Evolutionary conservation across 805 yeast genomes (phyloP), one percentile per base, ranked within the genome.

Genomic region (Wickerhamiella occidentalis): DNA sequence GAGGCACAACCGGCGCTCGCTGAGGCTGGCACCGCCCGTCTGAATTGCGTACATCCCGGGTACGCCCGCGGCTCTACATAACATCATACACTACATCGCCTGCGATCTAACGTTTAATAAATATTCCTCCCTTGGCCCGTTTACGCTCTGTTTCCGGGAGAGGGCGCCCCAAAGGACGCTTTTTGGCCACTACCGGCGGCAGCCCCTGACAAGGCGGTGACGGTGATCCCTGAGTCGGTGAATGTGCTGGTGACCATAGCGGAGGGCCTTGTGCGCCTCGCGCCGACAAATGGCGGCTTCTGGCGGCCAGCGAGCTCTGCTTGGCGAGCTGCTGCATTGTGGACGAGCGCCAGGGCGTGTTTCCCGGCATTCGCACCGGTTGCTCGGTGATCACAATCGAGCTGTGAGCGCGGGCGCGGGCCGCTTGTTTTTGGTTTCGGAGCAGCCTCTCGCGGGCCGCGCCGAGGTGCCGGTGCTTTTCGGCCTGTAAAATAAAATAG

Each of bases 401-500:
- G 8, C 58, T 25, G 8, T 59, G 56, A n/a, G 53, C 60, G 38
- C 58, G 58, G 37, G 58, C 61, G 45, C 54, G 30, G 22, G 56
- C 53, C 51, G 54, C 51, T 53, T 58, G 57, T 29, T 55, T 53
- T 54, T 63, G 63, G 38, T 58, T 58, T 19, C 54, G 55, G 6
- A 61, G 54, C 21, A 65, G 56, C 26, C 69, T 53, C 19, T 64
- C 64, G 47, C 74, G 69, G 46, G 72, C 75, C 9, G 68, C 66
- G 42, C 69, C 70, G 50, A 72, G 55, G 52, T 68, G 75, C 2
- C 69, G 70, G 47, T 74, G 70, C 45, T 71, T 76, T 49, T 70
- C 52, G 55, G 64, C 52, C 18, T 52, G 47, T 50, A 62, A 54
- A 47, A 47, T 21, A 29, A 43, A 33, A 43, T 64, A 68, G 2